Conservation (phyloP, 192 early-diverging fungal species). For the Coemansia sp. region DNA sequence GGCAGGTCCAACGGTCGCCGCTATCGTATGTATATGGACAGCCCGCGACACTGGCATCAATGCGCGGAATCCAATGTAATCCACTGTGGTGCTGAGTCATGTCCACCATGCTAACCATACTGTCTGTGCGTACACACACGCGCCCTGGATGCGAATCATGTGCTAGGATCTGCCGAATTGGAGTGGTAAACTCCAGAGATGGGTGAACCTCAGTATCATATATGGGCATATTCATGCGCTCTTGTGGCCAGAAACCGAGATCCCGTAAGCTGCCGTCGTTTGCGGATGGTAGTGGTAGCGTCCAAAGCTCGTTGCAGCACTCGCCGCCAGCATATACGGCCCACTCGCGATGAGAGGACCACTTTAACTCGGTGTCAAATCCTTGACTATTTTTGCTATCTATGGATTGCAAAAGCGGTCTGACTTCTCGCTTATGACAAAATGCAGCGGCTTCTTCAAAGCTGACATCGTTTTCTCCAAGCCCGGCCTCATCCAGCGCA, state of each 20-base stretch:
- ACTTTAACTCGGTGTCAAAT: background rate
- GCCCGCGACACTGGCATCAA: constrained; percentile 15
- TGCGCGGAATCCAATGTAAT: background rate
- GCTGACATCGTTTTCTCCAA: background rate
- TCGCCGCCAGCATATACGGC: constrained; percentile 37
- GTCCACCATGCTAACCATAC: constrained; percentile 26
- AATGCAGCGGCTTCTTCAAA: background rate
- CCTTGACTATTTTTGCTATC: background rate
- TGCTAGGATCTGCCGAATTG: constrained; percentile 29
- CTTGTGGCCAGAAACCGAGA: background rate
- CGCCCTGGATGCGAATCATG: constrained; percentile 19
- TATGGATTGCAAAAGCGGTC: background rate
- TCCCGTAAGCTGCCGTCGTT: constrained; percentile 3
- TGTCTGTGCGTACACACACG: constrained; percentile 45
- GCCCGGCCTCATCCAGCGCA: background rate
- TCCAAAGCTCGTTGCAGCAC: constrained; percentile 39
- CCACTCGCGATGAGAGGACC: constrained; percentile 36
- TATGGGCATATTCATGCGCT: background rate
- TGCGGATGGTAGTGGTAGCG: constrained; percentile 17
- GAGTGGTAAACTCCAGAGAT: constrained; percentile 39
- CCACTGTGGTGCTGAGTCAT: constrained; percentile 14
- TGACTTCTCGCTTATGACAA: background rate
- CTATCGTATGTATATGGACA: constrained; percentile 25
- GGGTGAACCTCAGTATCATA: background rate
- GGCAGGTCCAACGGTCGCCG: constrained; percentile 40